Base-by-base conservation (phyloP, 1,284 basidiomycete species). In the Trichosporon inkin region DNA sequence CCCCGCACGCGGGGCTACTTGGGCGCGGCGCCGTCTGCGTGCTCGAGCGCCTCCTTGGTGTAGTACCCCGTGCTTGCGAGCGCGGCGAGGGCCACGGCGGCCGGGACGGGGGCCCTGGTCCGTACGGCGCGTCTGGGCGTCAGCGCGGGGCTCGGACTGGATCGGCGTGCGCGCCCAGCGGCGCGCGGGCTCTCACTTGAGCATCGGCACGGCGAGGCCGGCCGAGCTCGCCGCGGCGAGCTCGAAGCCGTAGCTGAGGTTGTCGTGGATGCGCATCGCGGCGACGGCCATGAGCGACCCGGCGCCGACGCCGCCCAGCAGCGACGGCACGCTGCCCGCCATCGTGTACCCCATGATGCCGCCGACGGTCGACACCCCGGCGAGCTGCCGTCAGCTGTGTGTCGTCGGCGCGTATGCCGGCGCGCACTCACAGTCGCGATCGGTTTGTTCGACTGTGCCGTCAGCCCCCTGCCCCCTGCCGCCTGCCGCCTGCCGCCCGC, bases 181-280 rank as follows among this genome's bases (percentile, higher is more conserved):
- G 44, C 11, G n/a, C 10, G 22, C 11, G n/a, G 36, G 32, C 37
- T 35, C 49, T 40, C 36, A 47, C 53, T 51, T 55, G 14, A 62
- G 14, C 54, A 59, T 62, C 1, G 57, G 55, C 6, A 62, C 39
- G 3, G 53, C 38, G 22, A 58, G 38, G 0, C 16, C 65, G 65
- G 53, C 60, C 68, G 67, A 32, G 19, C 28, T 53, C 19, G 16
- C 65, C 14, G 65, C 60, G 34, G 74, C 74, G 1, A 68, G 66
- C 54, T 72, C 71, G 20, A 62, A 53, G 0, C 74, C 74, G 32
- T 65, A 67, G 7, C 65, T 56, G 67, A 72, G 63, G 0, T 64
- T 62, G 61, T 75, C 74, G n/a, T 66, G 55, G 52, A 75, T 72
- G 17, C 72, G 53, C 69, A 75, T 70, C 17, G 61, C 57, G 36